Evolutionary conservation across 2,329 filamentous ascomycete species (phyloP).

Genomic region (Ophiocordyceps camponoti-rufipedis): DNA sequence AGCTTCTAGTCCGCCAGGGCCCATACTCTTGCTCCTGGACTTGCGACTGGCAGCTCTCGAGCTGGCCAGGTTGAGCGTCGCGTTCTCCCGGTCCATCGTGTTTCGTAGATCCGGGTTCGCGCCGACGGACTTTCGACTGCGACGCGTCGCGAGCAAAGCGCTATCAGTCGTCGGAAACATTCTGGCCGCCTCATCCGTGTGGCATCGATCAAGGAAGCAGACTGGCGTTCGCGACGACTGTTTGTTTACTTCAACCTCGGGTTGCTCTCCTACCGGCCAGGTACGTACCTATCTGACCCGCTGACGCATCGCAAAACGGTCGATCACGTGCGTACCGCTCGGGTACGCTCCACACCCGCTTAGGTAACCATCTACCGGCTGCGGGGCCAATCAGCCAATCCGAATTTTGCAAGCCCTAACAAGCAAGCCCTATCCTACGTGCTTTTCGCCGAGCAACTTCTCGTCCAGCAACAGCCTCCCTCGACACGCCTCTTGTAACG

Average conservation of each 20-base stretch:
- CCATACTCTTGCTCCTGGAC: conserved; percentile 87
- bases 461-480: conserved; percentile 16
- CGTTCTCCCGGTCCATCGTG: conserved; percentile 59
- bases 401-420: conserved; percentile 24
- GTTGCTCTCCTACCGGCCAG: not conserved
- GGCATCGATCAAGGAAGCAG: not conserved
- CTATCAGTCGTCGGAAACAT: conserved; percentile 18
- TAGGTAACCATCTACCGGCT: not conserved
- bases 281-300: conserved; percentile 2
- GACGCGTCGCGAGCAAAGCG: conserved; percentile 36
- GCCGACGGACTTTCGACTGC: conserved; percentile 56
- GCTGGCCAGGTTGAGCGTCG: conserved; percentile 45
- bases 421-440: conserved; percentile 15
- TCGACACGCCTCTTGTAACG: conserved; percentile 20
- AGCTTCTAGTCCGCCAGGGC: conserved; percentile 74
- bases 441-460: conserved; percentile 14
- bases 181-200: conserved; percentile 15
- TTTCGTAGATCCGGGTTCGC: conserved; percentile 32
- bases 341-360: not conserved
- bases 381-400: conserved; percentile 14
- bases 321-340: not conserved
- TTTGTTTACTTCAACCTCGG: conserved; percentile 18
- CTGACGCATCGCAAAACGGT: not conserved
- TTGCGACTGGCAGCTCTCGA: conserved; percentile 32
- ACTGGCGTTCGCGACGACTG: not conserved